Evolutionary conservation across 129 eudicot species (phyloP).

Genomic region (Calendula officinalis): DNA sequence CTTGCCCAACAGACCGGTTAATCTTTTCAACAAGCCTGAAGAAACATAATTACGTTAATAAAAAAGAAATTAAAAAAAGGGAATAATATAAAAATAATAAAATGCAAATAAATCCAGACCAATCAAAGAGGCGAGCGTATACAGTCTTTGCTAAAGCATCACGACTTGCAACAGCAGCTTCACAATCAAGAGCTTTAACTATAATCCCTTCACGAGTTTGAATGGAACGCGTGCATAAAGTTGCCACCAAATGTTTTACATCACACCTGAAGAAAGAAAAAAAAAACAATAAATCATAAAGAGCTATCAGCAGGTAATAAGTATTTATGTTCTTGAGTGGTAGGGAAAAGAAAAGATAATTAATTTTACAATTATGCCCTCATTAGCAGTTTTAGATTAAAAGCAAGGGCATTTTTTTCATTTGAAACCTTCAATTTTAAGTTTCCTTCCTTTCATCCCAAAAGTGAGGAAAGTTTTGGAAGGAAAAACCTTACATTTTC

Average conservation of each 20-base stretch:
- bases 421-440: no score
- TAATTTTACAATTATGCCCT: no score
- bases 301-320: conserved; percentile 1
- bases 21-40: conserved; percentile 98
- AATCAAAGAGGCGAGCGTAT: conserved; percentile 90
- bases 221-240: conserved; percentile 86
- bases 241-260: conserved; percentile 61
- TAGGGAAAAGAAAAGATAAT: no score
- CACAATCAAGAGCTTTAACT: conserved; percentile 78
- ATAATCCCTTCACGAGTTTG: conserved; percentile 91
- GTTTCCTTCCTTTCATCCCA: no score
- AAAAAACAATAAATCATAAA: not conserved
- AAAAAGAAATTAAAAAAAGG: conserved; percentile 7
- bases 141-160: conserved; percentile 97
- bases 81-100: no score
- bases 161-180: conserved; percentile 93
- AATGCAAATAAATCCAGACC: conserved; percentile 48
- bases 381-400: no score
- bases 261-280: conserved; percentile 60
- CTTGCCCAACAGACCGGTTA: conserved; percentile 95
- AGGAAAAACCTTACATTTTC: no score
- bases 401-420: no score
- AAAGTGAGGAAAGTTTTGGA: no score
- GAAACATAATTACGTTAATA: conserved; percentile 9
- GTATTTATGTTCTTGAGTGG: no score